A percentile compares a stretch with the other conserved stretches of the same genome.
These are phyloP conservation scores for Diversispora epigaea DNA, from an alignment of 192 early-diverging fungal species.

Conservation along the genomic window DNA sequence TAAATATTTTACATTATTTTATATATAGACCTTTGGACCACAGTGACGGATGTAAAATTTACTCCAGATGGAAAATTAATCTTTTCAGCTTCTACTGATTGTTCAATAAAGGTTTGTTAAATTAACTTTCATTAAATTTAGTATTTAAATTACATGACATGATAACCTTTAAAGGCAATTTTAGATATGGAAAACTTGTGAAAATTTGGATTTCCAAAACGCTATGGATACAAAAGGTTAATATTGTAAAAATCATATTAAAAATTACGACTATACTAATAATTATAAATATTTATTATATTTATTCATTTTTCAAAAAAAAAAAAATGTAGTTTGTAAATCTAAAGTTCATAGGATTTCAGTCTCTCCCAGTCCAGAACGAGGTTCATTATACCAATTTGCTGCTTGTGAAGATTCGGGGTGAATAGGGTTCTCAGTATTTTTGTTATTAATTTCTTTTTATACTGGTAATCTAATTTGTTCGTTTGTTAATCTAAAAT, in stretches of 20 bases:
- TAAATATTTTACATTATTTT: neutral
- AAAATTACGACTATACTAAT: too few species aligned
- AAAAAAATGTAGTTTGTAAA: neutral
- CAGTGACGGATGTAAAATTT: neutral
- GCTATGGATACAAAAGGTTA: too few species aligned
- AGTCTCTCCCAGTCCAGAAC: neutral
- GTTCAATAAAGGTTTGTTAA: neutral
- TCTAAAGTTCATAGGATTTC: neutral
- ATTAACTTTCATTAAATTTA: too few species aligned
- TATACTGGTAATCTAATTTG: neutral
- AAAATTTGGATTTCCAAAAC: too few species aligned
- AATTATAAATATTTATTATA: too few species aligned
- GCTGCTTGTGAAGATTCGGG: neutral
- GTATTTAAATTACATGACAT: too few species aligned
- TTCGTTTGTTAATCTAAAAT: neutral
- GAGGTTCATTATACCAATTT: neutral
- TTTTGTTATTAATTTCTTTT: neutral
- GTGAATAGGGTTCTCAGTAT: neutral
- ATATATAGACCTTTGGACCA: neutral
- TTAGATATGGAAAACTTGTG: too few species aligned
- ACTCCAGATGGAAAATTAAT: neutral
- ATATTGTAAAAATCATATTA: too few species aligned
- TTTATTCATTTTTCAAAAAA: neutral
- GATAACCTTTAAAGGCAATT: too few species aligned
- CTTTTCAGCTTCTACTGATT: slow-evolving; percentile 1